Evolutionary conservation across 176 grass and related monocot genomes (phyloP), one percentile per base, ranked within the genome.

Genomic region (Guadua angustifolia): DNA sequence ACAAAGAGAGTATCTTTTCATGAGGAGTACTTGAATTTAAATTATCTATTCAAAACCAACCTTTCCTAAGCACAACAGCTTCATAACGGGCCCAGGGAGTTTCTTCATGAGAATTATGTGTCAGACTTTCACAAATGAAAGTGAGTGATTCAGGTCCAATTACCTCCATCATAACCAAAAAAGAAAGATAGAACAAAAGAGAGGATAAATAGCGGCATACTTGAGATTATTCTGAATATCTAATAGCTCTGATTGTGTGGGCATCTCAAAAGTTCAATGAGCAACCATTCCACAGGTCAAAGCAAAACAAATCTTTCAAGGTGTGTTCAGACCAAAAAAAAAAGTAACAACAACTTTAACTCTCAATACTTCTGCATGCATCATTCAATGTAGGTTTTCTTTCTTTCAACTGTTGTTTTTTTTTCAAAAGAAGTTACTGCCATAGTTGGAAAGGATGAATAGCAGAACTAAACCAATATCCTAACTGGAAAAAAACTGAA

Each of bases 361-460:
- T 17, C 17, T 57, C n/a, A n/a, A n/a, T n/a, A n/a, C n/a, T 35
- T 3, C 47, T 1, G n/a, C 71, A 18, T 56, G 82, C 49, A 29
- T 71, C 38, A 66, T 84, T 84, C 3, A n/a, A 55, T 76, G 16
- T 55, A 85, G 6, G 32, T 52, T 22, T 32, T 62, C 70, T 42
- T 42, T 38, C 24, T 36, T 47, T 52, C 42, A 56, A 45, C 10
- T 62, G 14, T 35, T 56, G 24, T n/a, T n/a, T n/a, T 24, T n/a
- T 62, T 61, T 25, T 26, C 14, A 50, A 69, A 22, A 77, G 1
- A 49, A 73, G 19, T 39, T 74, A 67, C 5, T 84, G 29, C 6
- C 21, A 6, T 42, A 70, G 13, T 29, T n/a, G n/a, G n/a, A n/a
- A n/a, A n/a, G n/a, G n/a, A n/a, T n/a, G n/a, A n/a, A n/a, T n/a